Evolutionary conservation across 1,139 yeast genomes (phyloP), one percentile per base, ranked within the genome.

Genomic region (Hansenula anomala): DNA sequence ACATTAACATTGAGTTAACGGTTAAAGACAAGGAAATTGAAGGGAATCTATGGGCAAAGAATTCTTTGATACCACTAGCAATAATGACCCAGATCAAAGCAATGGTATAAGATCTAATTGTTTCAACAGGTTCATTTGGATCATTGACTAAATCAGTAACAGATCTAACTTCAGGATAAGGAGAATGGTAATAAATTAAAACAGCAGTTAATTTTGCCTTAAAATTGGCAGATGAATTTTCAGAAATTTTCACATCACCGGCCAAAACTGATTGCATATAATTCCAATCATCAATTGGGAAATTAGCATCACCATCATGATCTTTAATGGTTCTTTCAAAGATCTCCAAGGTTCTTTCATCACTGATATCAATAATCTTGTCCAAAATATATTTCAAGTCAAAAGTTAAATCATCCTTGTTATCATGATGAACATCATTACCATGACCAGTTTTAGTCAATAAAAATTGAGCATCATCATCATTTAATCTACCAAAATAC

Each of bases 81-180:
- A 78, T 56, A 18, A 69, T 66, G 16, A 72, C 63, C 83, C 84
- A 80, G 31, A 78, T 46, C 16, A 73, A 49, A 6, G 80, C 85
- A 28, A 79, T 52, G 30, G 72, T 42, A 51, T 80, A 80, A 8
- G 77, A 75, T 54, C 85, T 67, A 33, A 74, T 48, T 3, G 85
- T 78, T 55, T 80, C 86, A 44, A 69, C 65, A 6, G 75, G 72
- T 25, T 66, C 56, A 3, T 49, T 51, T 2, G 71, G 70, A 47
- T 77, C 80, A 52, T 78, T 82, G 33, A 57, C 59, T 15, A 79
- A 75, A 36, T 69, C 71, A 23, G 78, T 65, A 24, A 76, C 73
- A 10, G 85, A 67, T 45, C 87, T 66, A 8, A 80, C 83, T 55
- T 79, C 85, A 3, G 80, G 75, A 54, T 80, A 80, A 1, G 84